Evolutionary conservation across 108 stramenopile genomes (phyloP).

Genomic region (Cyclotella sp.): DNA sequence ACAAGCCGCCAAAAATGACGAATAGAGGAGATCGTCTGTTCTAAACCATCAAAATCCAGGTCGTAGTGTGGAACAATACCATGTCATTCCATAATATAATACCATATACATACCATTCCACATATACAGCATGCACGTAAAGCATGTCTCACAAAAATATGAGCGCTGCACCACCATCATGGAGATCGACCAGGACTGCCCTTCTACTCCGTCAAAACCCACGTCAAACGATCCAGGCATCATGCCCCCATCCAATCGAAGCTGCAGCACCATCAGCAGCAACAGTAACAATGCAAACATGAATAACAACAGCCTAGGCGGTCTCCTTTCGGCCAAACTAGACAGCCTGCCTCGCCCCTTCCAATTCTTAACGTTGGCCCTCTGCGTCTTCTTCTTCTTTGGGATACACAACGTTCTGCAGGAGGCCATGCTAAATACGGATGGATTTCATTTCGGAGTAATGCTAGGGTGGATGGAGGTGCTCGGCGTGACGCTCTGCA

Average conservation of each 20-base stretch:
- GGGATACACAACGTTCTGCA: conserved; percentile 91
- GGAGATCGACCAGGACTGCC: not conserved
- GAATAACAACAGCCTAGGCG: conserved; percentile 29
- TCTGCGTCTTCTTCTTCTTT: conserved; percentile 84
- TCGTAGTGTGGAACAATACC: too few species aligned
- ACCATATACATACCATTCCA: too few species aligned
- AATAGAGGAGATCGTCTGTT: too few species aligned
- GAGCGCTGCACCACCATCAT: not conserved
- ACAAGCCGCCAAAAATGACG: too few species aligned
- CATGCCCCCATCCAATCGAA: not conserved
- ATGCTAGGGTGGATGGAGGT: conserved; percentile 97
- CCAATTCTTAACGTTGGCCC: conserved; percentile 41
- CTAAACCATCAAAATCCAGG: too few species aligned
- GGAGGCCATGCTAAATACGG: conserved; percentile 90
- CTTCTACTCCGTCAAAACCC: conserved; percentile 16
- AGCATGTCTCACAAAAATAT: too few species aligned
- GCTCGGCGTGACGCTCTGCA: conserved; percentile 86
- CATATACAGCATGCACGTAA: too few species aligned
- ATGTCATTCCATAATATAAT: too few species aligned
- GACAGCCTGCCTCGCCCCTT: conserved; percentile 32
- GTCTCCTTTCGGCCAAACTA: conserved; percentile 37
- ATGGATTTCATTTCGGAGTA: conserved; percentile 85
- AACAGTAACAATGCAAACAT: conserved; percentile 14
- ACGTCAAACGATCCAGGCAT: not conserved
- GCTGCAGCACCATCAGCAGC: not conserved